Percentiles rank a stretch among this genome's conserved stretches.
Evolutionary conservation across 1,284 basidiomycete genomes (phyloP).

Genomic region (Trametes versicolor): DNA sequence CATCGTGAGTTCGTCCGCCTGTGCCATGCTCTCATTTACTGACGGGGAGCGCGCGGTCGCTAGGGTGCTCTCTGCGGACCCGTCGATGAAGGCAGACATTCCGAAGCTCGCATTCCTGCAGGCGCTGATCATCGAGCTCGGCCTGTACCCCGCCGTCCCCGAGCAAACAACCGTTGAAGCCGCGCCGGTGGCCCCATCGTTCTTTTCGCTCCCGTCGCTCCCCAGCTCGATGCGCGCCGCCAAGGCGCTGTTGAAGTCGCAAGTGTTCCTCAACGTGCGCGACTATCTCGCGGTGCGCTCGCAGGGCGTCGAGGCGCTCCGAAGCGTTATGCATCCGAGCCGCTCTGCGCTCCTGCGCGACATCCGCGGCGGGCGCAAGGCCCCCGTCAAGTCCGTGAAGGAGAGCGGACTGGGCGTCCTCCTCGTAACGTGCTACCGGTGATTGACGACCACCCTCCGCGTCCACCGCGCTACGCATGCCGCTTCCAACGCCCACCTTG

Average conservation of each 20-base stretch:
- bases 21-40: not conserved
- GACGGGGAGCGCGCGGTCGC: not conserved
- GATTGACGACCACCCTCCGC: not conserved
- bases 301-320: slow-evolving; percentile 70
- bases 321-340: slow-evolving; percentile 67
- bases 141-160: slow-evolving; percentile 42
- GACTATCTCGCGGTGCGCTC: slow-evolving; percentile 76
- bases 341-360: slow-evolving; percentile 66
- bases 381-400: slow-evolving; percentile 67
- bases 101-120: slow-evolving; percentile 54
- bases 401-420: slow-evolving; percentile 69
- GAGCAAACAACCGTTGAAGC: not conserved
- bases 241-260: slow-evolving; percentile 67
- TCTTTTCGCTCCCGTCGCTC: slow-evolving; percentile 48
- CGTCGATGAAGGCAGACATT: slow-evolving; percentile 53
- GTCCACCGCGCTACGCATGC: no score
- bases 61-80: slow-evolving; percentile 63
- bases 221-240: slow-evolving; percentile 69
- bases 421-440: slow-evolving; percentile 53
- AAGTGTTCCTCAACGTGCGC: slow-evolving; percentile 73
- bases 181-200: slow-evolving; percentile 49
- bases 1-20: slow-evolving; percentile 36
- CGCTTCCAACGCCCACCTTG: not conserved
- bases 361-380: slow-evolving; percentile 54
- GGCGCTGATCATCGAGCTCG: slow-evolving; percentile 55